Base-by-base conservation (phyloP, 2,329 filamentous ascomycete genomes). In the Fusarium pininemorale region DNA sequence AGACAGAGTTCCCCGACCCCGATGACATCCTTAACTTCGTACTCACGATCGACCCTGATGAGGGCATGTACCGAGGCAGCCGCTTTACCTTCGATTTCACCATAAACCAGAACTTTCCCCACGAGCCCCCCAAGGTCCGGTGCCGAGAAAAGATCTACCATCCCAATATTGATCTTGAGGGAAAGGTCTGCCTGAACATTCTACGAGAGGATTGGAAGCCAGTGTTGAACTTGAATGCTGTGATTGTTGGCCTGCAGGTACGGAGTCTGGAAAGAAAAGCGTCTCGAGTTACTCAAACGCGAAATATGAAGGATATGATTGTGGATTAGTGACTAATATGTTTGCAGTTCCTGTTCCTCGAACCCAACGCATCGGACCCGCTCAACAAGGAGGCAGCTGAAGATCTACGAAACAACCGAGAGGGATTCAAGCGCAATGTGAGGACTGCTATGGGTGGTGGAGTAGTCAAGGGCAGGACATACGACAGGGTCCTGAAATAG, bases 141-240 rank as follows among this genome's bases (percentile, higher is more conserved):
- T 98, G 96, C 85, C 93, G 92, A 77, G 94, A 99, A 85, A 98
- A 98, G 88, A 98, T 99, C 79, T 99, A 99, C 85, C 96, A 99
- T 82, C 96, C 96, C 11, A 99, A 99, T 84, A 99, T 99, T 81
- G 96, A 99, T 80, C 89, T 98, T 45, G 94, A 98, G 82, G 96
- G 96, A 77, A 99, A 99, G 81, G 95, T 99, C 72, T 99, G 96
- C 86, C 85, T 99, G 80, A 99, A 99, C 83, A 99, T 99, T 79
- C 84, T 99, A 80, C 88, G 96, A 71, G 96, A 99, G 85, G 96
- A 99, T 85, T 99, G 96, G 96, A 99, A 98, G 87, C 96, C 96
- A 0, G 96, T 99, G 50, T 85, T 99, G 81, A 98, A 98, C 82
- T 84, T 99, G 81, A 98, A 98, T 81, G 95, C 96, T 22, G 95